phyloP scores from a whole-genome alignment of 495 filamentous ascomycete genomes.

The Letharia lupina region DNA sequence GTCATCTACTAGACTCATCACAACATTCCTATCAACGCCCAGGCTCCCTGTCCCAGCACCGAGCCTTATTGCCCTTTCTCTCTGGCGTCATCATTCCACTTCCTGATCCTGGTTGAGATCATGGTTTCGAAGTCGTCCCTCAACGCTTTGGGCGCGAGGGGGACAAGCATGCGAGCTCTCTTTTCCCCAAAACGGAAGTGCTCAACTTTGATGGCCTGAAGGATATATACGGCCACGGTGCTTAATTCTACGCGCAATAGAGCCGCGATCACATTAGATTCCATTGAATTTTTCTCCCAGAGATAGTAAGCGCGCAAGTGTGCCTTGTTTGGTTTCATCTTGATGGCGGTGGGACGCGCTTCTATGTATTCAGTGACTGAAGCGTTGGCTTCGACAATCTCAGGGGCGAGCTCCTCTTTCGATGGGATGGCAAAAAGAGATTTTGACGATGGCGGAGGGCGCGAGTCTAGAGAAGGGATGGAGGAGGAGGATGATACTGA shows the following conservation, averaged over 20 bases:
- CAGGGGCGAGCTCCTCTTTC: not conserved
- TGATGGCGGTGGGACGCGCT: slow-evolving; percentile 12
- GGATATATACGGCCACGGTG: slow-evolving; percentile 47
- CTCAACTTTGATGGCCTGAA: slow-evolving; percentile 34
- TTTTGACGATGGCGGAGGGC: not conserved
- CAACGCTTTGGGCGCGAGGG: not conserved
- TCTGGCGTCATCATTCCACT: not conserved
- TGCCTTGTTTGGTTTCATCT: slow-evolving; percentile 21
- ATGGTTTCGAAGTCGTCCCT: not conserved
- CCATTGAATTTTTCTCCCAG: slow-evolving; percentile 44
- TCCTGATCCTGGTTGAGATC: not conserved
- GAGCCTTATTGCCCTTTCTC: not conserved
- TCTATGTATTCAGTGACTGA: slow-evolving; percentile 9
- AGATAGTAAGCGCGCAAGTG: slow-evolving; percentile 53
- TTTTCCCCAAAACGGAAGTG: slow-evolving; percentile 34
- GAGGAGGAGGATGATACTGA: slow-evolving; percentile 17
- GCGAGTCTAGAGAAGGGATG: not conserved
- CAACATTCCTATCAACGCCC: not conserved
- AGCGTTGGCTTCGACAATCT: slow-evolving; percentile 10
- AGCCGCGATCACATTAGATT: slow-evolving; percentile 37
- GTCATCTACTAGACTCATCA: not conserved
- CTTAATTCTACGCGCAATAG: slow-evolving; percentile 39
- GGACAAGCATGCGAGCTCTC: slow-evolving; percentile 23
- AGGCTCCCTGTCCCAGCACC: not conserved
- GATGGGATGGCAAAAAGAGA: not conserved